Conservation (phyloP, 140 eudicot genomes). For the Eryngium alpinum region DNA sequence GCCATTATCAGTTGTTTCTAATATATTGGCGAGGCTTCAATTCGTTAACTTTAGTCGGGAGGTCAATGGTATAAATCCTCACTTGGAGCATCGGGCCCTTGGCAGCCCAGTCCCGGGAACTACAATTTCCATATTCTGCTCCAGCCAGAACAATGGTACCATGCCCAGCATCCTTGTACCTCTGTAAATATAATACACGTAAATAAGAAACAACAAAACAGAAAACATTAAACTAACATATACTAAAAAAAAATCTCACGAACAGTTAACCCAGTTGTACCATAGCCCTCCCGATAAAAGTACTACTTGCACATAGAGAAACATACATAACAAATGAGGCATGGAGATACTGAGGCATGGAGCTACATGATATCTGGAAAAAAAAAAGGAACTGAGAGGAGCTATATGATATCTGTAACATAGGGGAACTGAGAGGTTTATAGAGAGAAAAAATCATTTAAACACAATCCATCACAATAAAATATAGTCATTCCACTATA, state of each 20-base stretch:
- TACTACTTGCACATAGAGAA: neutral
- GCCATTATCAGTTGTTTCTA: slow-evolving; percentile 66
- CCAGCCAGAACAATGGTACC: slow-evolving; percentile 94
- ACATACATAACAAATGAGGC: neutral
- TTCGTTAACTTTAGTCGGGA: slow-evolving; percentile 62
- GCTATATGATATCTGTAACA: neutral
- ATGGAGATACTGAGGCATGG: neutral
- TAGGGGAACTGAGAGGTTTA: neutral
- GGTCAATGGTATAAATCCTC: slow-evolving; percentile 65
- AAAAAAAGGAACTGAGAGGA: neutral
- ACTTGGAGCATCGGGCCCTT: slow-evolving; percentile 98
- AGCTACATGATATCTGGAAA: neutral
- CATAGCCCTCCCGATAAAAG: neutral
- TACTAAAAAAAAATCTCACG: neutral
- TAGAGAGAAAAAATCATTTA: neutral
- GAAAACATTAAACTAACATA: neutral
- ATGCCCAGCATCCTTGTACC: slow-evolving; percentile 81
- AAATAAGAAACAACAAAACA: neutral
- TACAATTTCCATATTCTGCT: slow-evolving; percentile 98
- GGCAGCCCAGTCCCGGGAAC: slow-evolving; percentile 99
- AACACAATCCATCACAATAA: neutral
- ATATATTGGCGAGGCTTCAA: slow-evolving; percentile 92
- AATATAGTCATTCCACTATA: neutral
- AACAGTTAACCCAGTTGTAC: neutral
- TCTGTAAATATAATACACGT: slow-evolving; percentile 31